Percentiles rank a stretch among this genome's conserved stretches.
Evolutionary conservation across 2,329 filamentous ascomycete genomes (phyloP).

Genomic region (Xylaria sp.): DNA sequence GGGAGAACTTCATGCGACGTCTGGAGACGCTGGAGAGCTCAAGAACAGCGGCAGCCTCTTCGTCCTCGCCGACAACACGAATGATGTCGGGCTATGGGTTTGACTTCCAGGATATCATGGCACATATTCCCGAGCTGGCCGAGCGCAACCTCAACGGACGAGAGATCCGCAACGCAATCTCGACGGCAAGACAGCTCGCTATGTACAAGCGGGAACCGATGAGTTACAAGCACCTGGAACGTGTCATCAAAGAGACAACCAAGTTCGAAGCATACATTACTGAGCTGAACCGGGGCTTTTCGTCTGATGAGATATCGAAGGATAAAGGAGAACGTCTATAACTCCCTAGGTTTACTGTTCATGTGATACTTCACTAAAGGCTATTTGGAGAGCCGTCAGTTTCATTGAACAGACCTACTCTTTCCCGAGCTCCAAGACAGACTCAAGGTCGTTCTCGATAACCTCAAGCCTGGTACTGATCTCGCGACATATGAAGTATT

Average conservation of each 20-base stretch:
- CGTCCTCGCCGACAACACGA: neutral
- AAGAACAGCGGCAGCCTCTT: neutral
- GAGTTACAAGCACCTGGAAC: constrained; percentile 3
- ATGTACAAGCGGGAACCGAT: constrained; percentile 10
- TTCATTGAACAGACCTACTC: too few relatives aligned
- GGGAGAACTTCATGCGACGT: constrained; percentile 8
- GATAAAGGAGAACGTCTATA: constrained; percentile 5
- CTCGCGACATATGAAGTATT: too few relatives aligned
- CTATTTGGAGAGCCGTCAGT: too few relatives aligned
- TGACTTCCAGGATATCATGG: constrained; percentile 4
- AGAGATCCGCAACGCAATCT: constrained; percentile 15
- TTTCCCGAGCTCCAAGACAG: too few relatives aligned
- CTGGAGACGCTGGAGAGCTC: constrained; percentile 3
- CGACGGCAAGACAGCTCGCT: constrained; percentile 9
- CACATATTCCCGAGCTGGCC: constrained; percentile 3
- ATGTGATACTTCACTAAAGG: too few relatives aligned
- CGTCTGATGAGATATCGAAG: constrained; percentile 6
- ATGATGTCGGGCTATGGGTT: neutral
- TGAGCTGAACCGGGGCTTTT: constrained; percentile 8
- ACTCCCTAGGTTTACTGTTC: neutral
- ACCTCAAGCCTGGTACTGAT: too few relatives aligned
- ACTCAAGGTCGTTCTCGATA: too few relatives aligned
- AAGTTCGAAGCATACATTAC: constrained; percentile 12
- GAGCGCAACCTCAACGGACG: constrained; percentile 13
- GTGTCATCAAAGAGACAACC: constrained; percentile 7